Base-by-base conservation (phyloP, 768 basidiomycete genomes). In the Podaxis sp. region DNA sequence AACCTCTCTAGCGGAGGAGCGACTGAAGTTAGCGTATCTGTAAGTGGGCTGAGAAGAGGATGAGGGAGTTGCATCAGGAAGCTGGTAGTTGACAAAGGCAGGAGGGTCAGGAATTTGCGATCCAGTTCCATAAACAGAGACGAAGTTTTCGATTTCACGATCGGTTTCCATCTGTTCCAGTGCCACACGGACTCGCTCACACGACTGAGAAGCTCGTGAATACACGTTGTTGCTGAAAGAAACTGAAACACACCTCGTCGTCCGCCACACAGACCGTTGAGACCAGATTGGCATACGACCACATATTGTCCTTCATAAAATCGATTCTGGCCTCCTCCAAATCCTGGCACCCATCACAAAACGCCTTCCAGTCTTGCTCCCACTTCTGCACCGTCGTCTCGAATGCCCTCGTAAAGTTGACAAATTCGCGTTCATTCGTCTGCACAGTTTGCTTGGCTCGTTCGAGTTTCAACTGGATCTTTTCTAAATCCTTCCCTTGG, bases 251-350 rank as follows among this genome's bases (percentile, higher is more conserved):
- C 67, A 94, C 93, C 85, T 96, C 93, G 67, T 99, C 97, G 69
- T 98, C 97, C 10, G 87, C 78, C 16, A 99, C 95, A 66, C 97
- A 98, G 13, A 95, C 91, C 10, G 90, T 92, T 13, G 95, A 97
- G n/a, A 97, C 88, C 0, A 90, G 89, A 71, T 99, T 99, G 0
- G 97, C 95, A 71, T 93, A 98, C 5, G 86, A 84, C 96, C 97
- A 99, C 73, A 97, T 81, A 65, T 91, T 92, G 70, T 95, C 93
- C 75, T 96, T 98, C 78, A 90, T 87, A 70, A 96, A 93, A 62
- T 95, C 93, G 69, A 95, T 75, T n/a, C 97, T 84, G 61, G 95
- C 89, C 66, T 98, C 95, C 68, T 99, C 97, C 53, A 97, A 75
- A 75, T 99, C 97, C 73, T 99, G 97, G 63, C 93, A 93, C 47